These are phyloP conservation scores for Suillus ampliporus DNA, from an alignment of 768 basidiomycete species.

Conservation along the genomic window DNA sequence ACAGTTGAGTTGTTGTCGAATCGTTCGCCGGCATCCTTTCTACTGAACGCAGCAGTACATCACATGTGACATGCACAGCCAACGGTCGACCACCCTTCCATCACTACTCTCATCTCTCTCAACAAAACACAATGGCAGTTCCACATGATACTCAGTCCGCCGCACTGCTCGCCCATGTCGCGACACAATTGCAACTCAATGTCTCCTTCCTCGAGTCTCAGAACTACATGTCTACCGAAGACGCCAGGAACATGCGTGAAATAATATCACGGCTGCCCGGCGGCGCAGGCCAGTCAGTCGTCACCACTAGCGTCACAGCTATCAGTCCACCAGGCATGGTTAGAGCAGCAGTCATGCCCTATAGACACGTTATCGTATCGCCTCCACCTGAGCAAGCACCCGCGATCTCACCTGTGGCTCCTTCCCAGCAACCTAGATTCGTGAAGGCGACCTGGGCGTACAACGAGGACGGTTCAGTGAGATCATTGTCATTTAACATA, in stretches of 20 bases:
- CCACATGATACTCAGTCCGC: constrained; percentile 34
- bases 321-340: constrained; percentile 7
- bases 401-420: constrained; percentile 4
- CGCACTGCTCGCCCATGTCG: constrained; percentile 63
- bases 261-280: constrained; percentile 54
- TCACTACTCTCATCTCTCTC: neutral
- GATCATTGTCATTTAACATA: constrained; percentile 18
- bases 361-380: too few relatives aligned
- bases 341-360: too few relatives aligned
- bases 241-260: constrained; percentile 45
- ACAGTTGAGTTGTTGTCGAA: neutral
- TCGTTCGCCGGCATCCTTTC: neutral
- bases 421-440: constrained; percentile 13
- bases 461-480: constrained; percentile 60
- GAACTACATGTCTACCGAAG: constrained; percentile 54
- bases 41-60: neutral
- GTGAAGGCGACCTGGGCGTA: constrained; percentile 67
- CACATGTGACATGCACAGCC: neutral
- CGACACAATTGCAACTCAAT: constrained; percentile 61
- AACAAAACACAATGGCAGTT: constrained; percentile 34
- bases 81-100: too few relatives aligned
- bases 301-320: constrained; percentile 19
- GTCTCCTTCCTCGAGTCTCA: constrained; percentile 63
- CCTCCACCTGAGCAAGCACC: constrained; percentile 1
- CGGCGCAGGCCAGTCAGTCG: constrained; percentile 24